A percentile compares a stretch with the other conserved stretches of the same genome.
phyloP scores from a whole-genome alignment of 1,284 basidiomycete genomes.

The Ustilago nuda region DNA sequence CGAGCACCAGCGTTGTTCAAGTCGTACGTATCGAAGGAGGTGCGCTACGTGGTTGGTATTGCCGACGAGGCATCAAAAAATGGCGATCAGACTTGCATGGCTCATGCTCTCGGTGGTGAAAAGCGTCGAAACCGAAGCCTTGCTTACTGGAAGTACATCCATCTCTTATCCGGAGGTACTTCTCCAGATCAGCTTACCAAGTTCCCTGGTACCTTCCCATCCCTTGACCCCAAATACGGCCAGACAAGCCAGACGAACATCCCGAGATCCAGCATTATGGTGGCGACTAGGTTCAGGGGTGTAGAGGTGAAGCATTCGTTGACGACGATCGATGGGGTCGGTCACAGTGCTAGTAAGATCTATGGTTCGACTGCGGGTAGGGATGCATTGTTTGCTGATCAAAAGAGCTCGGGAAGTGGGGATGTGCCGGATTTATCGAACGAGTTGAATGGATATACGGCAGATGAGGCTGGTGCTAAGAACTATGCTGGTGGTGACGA shows the following conservation, averaged over 20 bases:
- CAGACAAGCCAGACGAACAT: constrained; percentile 22
- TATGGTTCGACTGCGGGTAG: constrained; percentile 55
- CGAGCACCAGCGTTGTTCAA: constrained; percentile 33
- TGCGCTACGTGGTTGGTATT: constrained; percentile 53
- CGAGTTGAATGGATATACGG: constrained; percentile 34
- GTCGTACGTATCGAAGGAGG: constrained; percentile 50
- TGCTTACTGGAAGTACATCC: constrained; percentile 64
- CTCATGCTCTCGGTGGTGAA: constrained; percentile 44
- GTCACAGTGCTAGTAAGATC: constrained; percentile 59
- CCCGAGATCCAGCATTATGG: constrained; percentile 25
- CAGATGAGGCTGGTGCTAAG: constrained; percentile 20
- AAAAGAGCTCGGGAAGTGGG: constrained; percentile 18
- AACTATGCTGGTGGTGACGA: constrained; percentile 6
- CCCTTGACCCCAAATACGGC: constrained; percentile 26
- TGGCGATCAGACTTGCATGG: constrained; percentile 63
- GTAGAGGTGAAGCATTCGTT: constrained; percentile 49
- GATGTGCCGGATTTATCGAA: constrained; percentile 11
- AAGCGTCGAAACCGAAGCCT: constrained; percentile 38
- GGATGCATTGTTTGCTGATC: constrained; percentile 58
- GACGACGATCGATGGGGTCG: constrained; percentile 53
- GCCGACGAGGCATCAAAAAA: constrained; percentile 32
- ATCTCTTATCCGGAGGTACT: constrained; percentile 39
- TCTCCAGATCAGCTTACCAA: constrained; percentile 7
- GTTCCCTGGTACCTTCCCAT: constrained; percentile 54
- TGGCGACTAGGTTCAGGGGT: constrained; percentile 16